phyloP scores from a whole-genome alignment of 2,329 filamentous ascomycete genomes.

The Huntiella abstrusa region DNA sequence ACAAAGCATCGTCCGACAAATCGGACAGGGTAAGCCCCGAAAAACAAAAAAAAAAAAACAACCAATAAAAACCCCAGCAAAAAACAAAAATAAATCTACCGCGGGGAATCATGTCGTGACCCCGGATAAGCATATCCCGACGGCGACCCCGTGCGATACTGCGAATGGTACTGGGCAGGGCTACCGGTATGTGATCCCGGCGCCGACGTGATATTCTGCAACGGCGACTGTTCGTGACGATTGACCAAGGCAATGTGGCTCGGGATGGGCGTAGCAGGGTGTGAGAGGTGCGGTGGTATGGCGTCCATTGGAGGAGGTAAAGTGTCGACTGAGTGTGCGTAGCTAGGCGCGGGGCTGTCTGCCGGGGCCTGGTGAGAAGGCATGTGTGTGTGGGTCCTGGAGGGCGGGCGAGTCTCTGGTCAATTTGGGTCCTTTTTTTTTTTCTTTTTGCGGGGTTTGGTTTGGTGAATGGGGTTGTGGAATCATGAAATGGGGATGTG shows the following conservation, averaged over 20 bases:
- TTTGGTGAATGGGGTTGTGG: not conserved
- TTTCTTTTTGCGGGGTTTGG: not conserved
- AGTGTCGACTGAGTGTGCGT: not conserved
- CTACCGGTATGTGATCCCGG: not conserved
- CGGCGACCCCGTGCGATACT: not conserved
- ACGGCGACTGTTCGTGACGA: not conserved
- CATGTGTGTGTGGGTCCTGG: slow-evolving; percentile 7
- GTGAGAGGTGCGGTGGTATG: not conserved
- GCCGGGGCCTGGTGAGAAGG: slow-evolving; percentile 3
- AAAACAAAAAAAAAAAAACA: not conserved
- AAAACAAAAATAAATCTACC: not conserved
- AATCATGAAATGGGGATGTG: not conserved
- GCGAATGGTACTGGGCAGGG: not conserved
- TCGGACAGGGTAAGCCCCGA: not conserved
- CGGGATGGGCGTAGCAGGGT: not conserved
- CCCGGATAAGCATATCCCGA: not conserved
- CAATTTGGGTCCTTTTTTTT: slow-evolving; percentile 6
- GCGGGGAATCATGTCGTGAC: not conserved
- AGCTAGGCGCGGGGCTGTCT: slow-evolving; percentile 8
- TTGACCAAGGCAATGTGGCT: not conserved
- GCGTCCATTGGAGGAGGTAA: not conserved
- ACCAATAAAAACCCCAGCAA: not conserved
- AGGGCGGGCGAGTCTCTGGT: slow-evolving; percentile 9
- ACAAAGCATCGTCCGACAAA: not conserved
- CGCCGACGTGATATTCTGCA: not conserved